These are phyloP conservation scores for Ophiostoma pallidulum DNA, from an alignment of 2,329 filamentous ascomycete species.

Conservation along the genomic window DNA sequence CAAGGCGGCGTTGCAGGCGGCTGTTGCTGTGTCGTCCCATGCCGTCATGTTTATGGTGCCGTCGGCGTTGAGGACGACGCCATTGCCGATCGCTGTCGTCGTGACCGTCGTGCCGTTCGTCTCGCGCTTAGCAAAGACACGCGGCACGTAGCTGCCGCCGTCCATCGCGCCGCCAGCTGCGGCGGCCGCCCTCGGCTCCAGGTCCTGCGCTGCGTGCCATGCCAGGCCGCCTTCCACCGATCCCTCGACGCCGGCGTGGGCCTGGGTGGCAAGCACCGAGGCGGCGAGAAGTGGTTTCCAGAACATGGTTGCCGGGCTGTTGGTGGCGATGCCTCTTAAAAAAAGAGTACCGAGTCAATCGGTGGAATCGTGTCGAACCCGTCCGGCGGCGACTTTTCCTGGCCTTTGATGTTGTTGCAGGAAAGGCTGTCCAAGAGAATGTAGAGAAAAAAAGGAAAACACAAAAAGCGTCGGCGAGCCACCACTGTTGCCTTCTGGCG, in stretches of 20 bases:
- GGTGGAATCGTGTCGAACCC: constrained; percentile 10
- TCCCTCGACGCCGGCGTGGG: constrained; percentile 25
- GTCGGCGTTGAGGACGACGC: constrained; percentile 30
- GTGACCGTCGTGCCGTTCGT: constrained; percentile 4
- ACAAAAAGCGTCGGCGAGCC: neutral
- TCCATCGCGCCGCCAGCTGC: constrained; percentile 14
- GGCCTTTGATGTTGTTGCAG: neutral
- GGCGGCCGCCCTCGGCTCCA: constrained; percentile 25
- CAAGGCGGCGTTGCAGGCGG: constrained; percentile 52
- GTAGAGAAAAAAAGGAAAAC: neutral
- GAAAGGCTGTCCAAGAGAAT: neutral
- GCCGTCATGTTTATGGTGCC: constrained; percentile 42
- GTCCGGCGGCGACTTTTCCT: constrained; percentile 15
- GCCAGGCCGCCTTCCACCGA: constrained; percentile 20
- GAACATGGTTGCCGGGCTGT: constrained; percentile 25
- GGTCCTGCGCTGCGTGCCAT: constrained; percentile 17
- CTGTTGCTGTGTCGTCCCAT: constrained; percentile 46
- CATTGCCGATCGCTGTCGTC: constrained; percentile 10
- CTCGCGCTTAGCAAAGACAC: constrained; percentile 14
- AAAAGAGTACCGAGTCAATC: neutral
- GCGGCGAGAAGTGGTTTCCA: constrained; percentile 27
- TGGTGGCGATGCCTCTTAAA: neutral
- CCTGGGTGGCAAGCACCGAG: constrained; percentile 28
- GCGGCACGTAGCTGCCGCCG: constrained; percentile 12
- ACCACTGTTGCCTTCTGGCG: constrained; percentile 3